Evolutionary conservation across 169 alveolate genomes (phyloP), one percentile per base, ranked within the genome.

Genomic region (Toxoplasma gondii): DNA sequence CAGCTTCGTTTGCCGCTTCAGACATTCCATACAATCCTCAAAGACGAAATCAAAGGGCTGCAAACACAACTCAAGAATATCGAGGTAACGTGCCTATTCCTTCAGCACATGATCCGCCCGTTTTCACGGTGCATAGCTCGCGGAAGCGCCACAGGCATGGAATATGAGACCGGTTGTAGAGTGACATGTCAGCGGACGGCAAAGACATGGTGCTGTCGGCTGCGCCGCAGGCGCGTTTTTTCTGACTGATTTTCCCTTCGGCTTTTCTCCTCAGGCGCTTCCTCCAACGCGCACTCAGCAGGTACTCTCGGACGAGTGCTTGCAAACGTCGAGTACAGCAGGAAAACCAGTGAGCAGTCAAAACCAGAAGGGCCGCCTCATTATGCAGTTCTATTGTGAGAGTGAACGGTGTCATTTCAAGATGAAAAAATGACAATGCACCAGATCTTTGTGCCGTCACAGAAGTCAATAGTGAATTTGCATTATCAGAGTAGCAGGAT

Each of bases 21-120:
- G 95, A 93, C 95, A 49, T 92, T 93, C 70, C 91, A 54, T 43
- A 91, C 91, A 38, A 87, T 92, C 38, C 69, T 93, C 39, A 93
- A 87, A 45, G 93, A 93, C 91, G 95, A 93, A 41, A 43, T 93
- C 2, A 1, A 36, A 74, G 95, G 91, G 70, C 83, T 93, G 45
- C 95, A 93, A 78, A 84, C 82, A 27, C 93, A 88, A 34, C 93
- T 93, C 34, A 70, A 58, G 67, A 80, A 44, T 91, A 87, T 93
- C 36, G 93, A 93, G 93, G 95, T 83, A 93, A 86, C 93, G 31
- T 54, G 36, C 87, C 16, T 27, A 34, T 34, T 31, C 41, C 36
- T 31, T 64, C 80, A 27, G 78, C 16, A 64, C 34, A 7, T 17
- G 16, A 19, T 64, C 12, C 24, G n/a, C 34, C 34, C 36, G 10